Evolutionary conservation across 305 asterid genomes (phyloP).

Genomic region (Fraxinus dipetala): DNA sequence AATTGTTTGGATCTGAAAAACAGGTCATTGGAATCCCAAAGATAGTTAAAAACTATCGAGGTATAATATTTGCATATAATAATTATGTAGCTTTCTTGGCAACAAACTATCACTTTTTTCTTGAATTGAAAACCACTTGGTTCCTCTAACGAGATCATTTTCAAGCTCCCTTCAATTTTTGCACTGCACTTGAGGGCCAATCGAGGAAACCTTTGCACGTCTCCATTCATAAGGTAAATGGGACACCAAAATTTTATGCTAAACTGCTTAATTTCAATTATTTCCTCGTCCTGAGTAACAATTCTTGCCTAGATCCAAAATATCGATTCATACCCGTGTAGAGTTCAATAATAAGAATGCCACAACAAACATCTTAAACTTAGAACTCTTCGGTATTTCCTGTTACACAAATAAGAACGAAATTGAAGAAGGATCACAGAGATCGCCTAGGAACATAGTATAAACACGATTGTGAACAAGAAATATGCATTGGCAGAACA

Average conservation of each 20-base stretch:
- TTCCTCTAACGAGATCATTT: background rate
- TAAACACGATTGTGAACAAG: background rate
- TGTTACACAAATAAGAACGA: background rate
- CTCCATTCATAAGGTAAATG: background rate
- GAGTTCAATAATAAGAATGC: background rate
- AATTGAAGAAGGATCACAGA: background rate
- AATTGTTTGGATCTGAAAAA: background rate
- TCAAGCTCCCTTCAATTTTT: background rate
- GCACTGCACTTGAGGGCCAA: background rate
- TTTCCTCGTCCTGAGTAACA: no score
- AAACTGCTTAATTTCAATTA: no score
- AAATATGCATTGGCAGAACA: background rate
- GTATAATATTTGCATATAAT: background rate
- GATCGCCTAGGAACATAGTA: background rate
- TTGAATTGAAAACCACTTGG: background rate
- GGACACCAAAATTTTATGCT: no score
- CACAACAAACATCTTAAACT: background rate
- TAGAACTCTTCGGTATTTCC: background rate
- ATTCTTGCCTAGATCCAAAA: no score
- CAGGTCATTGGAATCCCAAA: background rate
- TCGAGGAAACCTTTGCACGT: background rate
- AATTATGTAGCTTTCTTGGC: background rate
- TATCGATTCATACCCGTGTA: background rate
- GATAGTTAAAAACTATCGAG: background rate
- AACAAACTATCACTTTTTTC: background rate